phyloP scores from a whole-genome alignment of 352 stramenopile genomes.

The Globisporangium emineosum region DNA sequence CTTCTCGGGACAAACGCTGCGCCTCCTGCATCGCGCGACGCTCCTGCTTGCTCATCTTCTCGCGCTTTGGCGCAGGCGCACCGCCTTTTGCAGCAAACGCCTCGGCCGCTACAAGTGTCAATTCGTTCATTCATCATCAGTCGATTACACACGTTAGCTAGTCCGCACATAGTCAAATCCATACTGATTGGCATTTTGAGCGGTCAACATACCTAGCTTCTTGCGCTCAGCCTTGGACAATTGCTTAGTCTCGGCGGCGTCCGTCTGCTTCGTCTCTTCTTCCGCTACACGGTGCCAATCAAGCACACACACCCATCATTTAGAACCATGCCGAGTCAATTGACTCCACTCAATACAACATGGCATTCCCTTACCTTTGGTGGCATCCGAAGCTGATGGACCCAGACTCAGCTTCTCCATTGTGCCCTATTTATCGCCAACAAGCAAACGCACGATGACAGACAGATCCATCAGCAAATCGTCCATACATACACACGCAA shows the following conservation, averaged over 20 bases:
- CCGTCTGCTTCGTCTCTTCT: slow-evolving; percentile 2
- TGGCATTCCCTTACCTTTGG: neutral
- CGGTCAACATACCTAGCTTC: slow-evolving; percentile 31
- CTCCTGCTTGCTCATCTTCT: slow-evolving; percentile 92
- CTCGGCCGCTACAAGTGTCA: slow-evolving; percentile 29
- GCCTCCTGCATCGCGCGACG: slow-evolving; percentile 90
- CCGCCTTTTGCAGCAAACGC: slow-evolving; percentile 49
- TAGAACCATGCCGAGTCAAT: neutral
- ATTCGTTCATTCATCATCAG: neutral
- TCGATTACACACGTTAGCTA: neutral
- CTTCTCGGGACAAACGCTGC: slow-evolving; percentile 53
- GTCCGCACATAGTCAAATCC: too few species aligned
- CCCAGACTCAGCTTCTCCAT: slow-evolving; percentile 59
- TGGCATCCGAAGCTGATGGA: slow-evolving; percentile 20
- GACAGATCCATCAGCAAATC: neutral
- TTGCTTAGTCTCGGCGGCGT: slow-evolving; percentile 30
- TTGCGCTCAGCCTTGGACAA: slow-evolving; percentile 67
- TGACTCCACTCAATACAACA: neutral
- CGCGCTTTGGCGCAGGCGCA: slow-evolving; percentile 37
- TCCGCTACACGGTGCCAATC: neutral
- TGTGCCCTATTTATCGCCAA: slow-evolving; percentile 8
- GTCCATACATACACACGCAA: neutral
- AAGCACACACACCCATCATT: neutral
- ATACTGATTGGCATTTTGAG: neutral
- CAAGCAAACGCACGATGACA: neutral